Conservation (phyloP, 805 yeast species). For the Komagataella mondaviorum region DNA sequence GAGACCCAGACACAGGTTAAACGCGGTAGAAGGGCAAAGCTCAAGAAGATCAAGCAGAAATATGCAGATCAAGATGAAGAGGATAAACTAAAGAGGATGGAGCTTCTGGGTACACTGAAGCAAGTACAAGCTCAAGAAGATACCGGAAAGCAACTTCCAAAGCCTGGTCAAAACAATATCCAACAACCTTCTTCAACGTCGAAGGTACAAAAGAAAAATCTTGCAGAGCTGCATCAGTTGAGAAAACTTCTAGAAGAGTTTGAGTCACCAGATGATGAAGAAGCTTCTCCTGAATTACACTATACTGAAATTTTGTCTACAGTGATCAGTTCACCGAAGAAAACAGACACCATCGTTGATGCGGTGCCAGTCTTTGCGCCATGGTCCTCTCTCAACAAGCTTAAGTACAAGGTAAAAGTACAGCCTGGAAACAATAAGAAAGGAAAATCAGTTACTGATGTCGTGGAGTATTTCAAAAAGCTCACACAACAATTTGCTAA, state of each 20-base stretch:
- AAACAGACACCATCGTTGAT: slow-evolving; percentile 40
- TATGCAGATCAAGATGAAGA: slow-evolving; percentile 90
- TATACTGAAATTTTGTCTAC: slow-evolving; percentile 12
- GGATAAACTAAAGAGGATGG: slow-evolving; percentile 63
- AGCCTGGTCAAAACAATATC: slow-evolving; percentile 1
- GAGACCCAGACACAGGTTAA: slow-evolving; percentile 18
- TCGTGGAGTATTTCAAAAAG: slow-evolving; percentile 40
- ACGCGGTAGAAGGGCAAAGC: slow-evolving; percentile 77
- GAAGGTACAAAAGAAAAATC: slow-evolving; percentile 9
- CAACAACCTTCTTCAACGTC: slow-evolving; percentile 2
- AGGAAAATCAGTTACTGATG: slow-evolving; percentile 72
- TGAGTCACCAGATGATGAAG: slow-evolving; percentile 8
- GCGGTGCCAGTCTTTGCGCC: slow-evolving; percentile 88
- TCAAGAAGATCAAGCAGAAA: slow-evolving; percentile 71
- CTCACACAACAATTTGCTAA: slow-evolving; percentile 12
- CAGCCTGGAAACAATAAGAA: slow-evolving; percentile 75
- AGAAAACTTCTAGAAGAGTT: slow-evolving; percentile 17
- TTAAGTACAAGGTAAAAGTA: slow-evolving; percentile 71
- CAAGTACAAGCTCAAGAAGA: slow-evolving; percentile 21
- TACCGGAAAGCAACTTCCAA: neutral
- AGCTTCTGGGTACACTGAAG: slow-evolving; percentile 74
- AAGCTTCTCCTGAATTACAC: slow-evolving; percentile 10
- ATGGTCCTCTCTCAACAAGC: slow-evolving; percentile 66
- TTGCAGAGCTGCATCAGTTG: slow-evolving; percentile 16
- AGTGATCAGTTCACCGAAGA: slow-evolving; percentile 28